A percentile compares a stretch with the other conserved stretches of the same genome.
These are phyloP conservation scores for Cladosporium oxysporum DNA, from an alignment of 2,329 filamentous ascomycete genomes.

Conservation along the genomic window DNA sequence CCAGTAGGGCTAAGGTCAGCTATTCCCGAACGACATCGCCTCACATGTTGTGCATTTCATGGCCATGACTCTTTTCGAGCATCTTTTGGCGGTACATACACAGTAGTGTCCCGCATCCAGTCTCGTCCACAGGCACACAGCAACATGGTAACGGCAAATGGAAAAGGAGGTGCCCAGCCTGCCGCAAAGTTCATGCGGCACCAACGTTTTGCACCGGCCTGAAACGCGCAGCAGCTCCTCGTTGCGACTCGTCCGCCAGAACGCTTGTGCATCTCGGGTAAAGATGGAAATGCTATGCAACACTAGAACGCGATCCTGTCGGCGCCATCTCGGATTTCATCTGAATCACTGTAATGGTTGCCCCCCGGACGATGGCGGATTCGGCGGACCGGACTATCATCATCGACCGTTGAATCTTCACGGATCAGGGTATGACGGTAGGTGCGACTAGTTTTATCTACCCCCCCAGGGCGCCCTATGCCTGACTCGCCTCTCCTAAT, in stretches of 20 bases:
- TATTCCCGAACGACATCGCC: not conserved
- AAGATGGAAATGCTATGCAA: not conserved
- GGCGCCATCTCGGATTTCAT: not conserved
- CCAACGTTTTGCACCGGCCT: not conserved
- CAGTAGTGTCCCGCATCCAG: not conserved
- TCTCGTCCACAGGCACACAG: not conserved
- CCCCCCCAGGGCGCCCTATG: not conserved
- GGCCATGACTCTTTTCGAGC: too few species aligned
- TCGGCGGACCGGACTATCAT: conserved; percentile 11
- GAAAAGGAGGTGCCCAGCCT: not conserved
- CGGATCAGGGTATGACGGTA: not conserved
- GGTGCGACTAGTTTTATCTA: not conserved
- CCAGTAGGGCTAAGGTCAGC: not conserved
- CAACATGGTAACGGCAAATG: not conserved
- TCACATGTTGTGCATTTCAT: not conserved
- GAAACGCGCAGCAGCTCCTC: not conserved
- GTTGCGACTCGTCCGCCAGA: not conserved
- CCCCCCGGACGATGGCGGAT: not conserved
- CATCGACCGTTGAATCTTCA: conserved; percentile 12
- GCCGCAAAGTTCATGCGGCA: not conserved
- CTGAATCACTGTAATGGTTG: not conserved
- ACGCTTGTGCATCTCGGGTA: not conserved
- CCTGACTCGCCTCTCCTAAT: conserved; percentile 1
- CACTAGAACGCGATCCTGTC: not conserved
- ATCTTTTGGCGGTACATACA: not conserved